Evolutionary conservation across 2,329 filamentous ascomycete genomes (phyloP), one percentile per base, ranked within the genome.

Genomic region (Aspergillus japonicus): DNA sequence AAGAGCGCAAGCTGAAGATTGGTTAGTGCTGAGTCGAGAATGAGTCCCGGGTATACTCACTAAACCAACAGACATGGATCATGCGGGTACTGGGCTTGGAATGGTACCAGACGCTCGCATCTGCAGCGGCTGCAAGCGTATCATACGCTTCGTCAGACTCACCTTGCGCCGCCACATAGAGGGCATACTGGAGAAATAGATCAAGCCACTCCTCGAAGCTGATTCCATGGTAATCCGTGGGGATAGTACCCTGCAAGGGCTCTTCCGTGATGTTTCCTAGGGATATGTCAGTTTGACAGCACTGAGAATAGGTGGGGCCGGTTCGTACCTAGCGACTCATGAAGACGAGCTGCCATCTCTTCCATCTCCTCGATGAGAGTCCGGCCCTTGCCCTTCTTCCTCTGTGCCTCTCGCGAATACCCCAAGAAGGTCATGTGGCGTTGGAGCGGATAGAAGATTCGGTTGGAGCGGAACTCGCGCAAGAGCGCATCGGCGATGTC

Each of bases 171-270:
- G 92, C 90, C 33, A 95, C 83, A 5, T 88, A 82, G 51, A 97
- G 82, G 3, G 92, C 90, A 71, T 96, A 96, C 69, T 95, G 90
- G 39, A 96, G 83, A 71, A 99, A 96, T 0, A 96, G 83, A 66
- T 96, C 90, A 3, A 97, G 83, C 95, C 95, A 99, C 50, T 87
- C 84, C 59, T 88, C 82, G 70, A 98, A 96, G 0, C 87, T 80
- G 50, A 98, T 90, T 7, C 89, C 90, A 65, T 91, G 88, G 70
- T 92, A 93, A 60, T 83, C 81, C 50, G 75, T 75, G 2, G 84
- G 84, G 42, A 82, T 73, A 16, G 69, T 71, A 12, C 69, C 69
- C 23, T 69, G 67, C 4, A 70, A 55, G 21, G 65, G 63, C 44
- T 73, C 72, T 5, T 72, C 69, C 12, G 64, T 7, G 10, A 65